Evolutionary conservation across 2,329 filamentous ascomycete genomes (phyloP).

Genomic region (Diaporthe sp.): DNA sequence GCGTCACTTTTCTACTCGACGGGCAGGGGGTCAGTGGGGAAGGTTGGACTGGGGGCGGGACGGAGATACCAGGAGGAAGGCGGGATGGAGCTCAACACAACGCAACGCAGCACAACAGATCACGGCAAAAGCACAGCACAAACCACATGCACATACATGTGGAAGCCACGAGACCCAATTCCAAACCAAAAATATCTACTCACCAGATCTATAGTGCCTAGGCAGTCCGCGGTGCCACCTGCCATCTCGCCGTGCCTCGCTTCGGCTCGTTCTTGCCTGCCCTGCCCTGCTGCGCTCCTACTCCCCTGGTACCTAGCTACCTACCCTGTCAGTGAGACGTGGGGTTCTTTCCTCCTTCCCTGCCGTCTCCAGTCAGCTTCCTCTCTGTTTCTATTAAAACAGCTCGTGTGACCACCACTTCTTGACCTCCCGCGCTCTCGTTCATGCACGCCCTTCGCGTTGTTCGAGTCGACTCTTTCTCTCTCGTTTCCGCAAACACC

Average conservation of each 20-base stretch:
- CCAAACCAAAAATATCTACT: neutral
- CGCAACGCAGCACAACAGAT: neutral
- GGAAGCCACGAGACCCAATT: constrained; percentile 36
- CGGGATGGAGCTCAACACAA: constrained; percentile 23
- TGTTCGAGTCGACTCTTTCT: constrained; percentile 12
- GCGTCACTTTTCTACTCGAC: constrained; percentile 36
- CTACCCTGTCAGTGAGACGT: constrained; percentile 14
- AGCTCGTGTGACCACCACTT: constrained; percentile 25
- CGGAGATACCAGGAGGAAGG: neutral
- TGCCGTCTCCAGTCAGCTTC: constrained; percentile 4
- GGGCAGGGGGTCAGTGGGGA: neutral
- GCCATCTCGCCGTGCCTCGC: constrained; percentile 7
- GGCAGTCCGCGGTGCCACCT: neutral
- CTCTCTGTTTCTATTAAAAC: constrained; percentile 16
- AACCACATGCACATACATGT: neutral
- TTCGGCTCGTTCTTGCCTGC: constrained; percentile 12
- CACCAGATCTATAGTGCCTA: neutral
- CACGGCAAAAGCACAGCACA: neutral
- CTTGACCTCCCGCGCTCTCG: neutral
- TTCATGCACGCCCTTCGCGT: constrained; percentile 34
- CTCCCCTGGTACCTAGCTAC: constrained; percentile 4
- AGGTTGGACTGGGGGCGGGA: neutral
- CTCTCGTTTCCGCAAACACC: constrained; percentile 5
- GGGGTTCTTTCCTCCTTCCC: neutral
- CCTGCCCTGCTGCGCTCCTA: neutral